A percentile compares a stretch with the other conserved stretches of the same genome.
These are phyloP conservation scores for Glebionis coronaria DNA, from an alignment of 129 eudicot species.

Conservation along the genomic window DNA sequence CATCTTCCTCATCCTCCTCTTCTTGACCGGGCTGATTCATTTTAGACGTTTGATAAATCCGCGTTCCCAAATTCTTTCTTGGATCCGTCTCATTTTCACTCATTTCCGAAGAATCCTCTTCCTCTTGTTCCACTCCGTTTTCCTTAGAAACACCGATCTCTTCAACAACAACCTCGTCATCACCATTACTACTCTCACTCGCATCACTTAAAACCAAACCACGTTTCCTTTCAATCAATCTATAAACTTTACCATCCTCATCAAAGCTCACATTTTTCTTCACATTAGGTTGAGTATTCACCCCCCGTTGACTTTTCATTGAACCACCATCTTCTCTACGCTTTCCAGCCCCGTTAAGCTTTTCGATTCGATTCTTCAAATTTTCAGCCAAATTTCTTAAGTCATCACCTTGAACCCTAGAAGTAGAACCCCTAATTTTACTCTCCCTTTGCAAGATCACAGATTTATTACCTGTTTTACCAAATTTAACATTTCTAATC, in stretches of 20 bases:
- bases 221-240: conserved; percentile 34
- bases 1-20: conserved; percentile 29
- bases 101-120: conserved; percentile 42
- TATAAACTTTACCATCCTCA: conserved; percentile 65
- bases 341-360: conserved; percentile 30
- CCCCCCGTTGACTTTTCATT: conserved; percentile 37
- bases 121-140: conserved; percentile 47
- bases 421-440: conserved; percentile 24
- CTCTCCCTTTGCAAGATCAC: conserved; percentile 29
- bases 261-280: conserved; percentile 78
- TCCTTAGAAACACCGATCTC: conserved; percentile 50
- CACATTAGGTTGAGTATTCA: conserved; percentile 34
- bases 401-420: conserved; percentile 15
- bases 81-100: conserved; percentile 54
- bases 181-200: conserved; percentile 35
- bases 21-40: conserved; percentile 27
- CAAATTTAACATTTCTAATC: conserved; percentile 46
- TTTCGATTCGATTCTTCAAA: conserved; percentile 36
- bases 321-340: conserved; percentile 34
- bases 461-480: conserved; percentile 35
- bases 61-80: conserved; percentile 35
- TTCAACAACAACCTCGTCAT: conserved; percentile 43
- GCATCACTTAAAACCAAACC: conserved; percentile 40
- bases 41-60: conserved; percentile 18
- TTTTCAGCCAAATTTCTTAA: conserved; percentile 35